Evolutionary conservation across 2,329 filamentous ascomycete species (phyloP).

Genomic region (Septoria linicola): DNA sequence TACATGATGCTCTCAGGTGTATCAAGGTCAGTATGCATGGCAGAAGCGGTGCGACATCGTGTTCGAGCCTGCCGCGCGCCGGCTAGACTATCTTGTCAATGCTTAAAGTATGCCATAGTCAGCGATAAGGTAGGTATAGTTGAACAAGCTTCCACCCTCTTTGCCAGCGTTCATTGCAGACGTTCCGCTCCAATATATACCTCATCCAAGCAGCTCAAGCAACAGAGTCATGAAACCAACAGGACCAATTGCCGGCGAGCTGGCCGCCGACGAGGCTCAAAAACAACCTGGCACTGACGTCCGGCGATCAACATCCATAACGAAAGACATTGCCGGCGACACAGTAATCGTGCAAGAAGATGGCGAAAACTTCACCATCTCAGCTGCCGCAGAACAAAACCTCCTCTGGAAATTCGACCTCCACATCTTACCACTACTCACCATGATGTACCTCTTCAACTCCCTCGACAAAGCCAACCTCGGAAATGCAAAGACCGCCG

Average conservation of each 20-base stretch:
- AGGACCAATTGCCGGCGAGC: slow-evolving; percentile 8
- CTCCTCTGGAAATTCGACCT: slow-evolving; percentile 58
- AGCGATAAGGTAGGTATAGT: too few species aligned
- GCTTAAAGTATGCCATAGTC: too few species aligned
- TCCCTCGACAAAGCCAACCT: slow-evolving; percentile 49
- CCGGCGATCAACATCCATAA: slow-evolving; percentile 21
- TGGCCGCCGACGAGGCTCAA: slow-evolving; percentile 14
- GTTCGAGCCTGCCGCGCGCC: too few species aligned
- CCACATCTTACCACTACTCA: slow-evolving; percentile 57
- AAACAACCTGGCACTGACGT: slow-evolving; percentile 10
- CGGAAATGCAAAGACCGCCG: slow-evolving; percentile 47
- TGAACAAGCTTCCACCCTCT: too few species aligned
- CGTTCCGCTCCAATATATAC: too few species aligned
- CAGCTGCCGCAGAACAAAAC: slow-evolving; percentile 48
- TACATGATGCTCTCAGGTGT: background rate
- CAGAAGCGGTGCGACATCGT: too few species aligned
- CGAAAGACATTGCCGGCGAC: slow-evolving; percentile 22
- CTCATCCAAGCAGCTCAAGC: too few species aligned
- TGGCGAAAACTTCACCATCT: slow-evolving; percentile 38
- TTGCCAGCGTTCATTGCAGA: too few species aligned
- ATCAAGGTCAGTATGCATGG: too few species aligned
- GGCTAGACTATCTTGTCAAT: too few species aligned
- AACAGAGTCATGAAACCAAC: background rate
- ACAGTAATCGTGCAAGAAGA: slow-evolving; percentile 26
- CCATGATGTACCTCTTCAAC: slow-evolving; percentile 61